Conservation (phyloP, 805 yeast genomes). For the Saturnispora quitensis region DNA sequence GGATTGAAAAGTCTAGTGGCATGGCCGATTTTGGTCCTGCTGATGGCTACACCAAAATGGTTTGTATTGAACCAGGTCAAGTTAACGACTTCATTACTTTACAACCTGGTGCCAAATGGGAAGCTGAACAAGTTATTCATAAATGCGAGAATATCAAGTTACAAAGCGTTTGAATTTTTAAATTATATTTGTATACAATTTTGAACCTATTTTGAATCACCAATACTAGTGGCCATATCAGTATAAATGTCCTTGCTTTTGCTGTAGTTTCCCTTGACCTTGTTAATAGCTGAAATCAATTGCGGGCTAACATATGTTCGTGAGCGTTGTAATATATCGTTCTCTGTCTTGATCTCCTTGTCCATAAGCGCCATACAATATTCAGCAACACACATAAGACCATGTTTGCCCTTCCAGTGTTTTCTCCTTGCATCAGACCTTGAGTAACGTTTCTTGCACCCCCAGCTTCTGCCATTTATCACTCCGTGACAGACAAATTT, state of each 20-base stretch:
- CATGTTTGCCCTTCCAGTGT: conserved; percentile 8
- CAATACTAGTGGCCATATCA: not conserved
- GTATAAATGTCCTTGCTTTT: not conserved
- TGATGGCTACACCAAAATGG: conserved; percentile 74
- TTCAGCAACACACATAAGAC: conserved; percentile 1
- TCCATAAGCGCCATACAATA: conserved; percentile 1
- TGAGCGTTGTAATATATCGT: not conserved
- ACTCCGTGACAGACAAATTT: not conserved
- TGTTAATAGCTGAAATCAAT: not conserved
- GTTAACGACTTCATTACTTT: conserved; percentile 61
- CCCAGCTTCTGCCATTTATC: conserved; percentile 3
- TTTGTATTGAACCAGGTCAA: conserved; percentile 91
- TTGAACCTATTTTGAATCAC: not conserved
- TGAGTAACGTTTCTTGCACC: conserved; percentile 3
- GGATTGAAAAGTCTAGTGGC: conserved; percentile 72
- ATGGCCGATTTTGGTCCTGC: conserved; percentile 90
- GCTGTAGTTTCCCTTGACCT: not conserved
- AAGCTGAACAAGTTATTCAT: conserved; percentile 52
- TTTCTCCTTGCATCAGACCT: conserved; percentile 5
- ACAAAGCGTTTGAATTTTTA: conserved; percentile 7
- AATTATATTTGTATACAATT: not conserved
- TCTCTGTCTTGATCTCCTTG: not conserved
- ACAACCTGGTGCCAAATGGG: conserved; percentile 69
- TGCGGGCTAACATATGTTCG: not conserved
- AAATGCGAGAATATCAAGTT: conserved; percentile 38